phyloP scores from a whole-genome alignment of 495 filamentous ascomycete genomes.

The Emericellopsis terricola region DNA sequence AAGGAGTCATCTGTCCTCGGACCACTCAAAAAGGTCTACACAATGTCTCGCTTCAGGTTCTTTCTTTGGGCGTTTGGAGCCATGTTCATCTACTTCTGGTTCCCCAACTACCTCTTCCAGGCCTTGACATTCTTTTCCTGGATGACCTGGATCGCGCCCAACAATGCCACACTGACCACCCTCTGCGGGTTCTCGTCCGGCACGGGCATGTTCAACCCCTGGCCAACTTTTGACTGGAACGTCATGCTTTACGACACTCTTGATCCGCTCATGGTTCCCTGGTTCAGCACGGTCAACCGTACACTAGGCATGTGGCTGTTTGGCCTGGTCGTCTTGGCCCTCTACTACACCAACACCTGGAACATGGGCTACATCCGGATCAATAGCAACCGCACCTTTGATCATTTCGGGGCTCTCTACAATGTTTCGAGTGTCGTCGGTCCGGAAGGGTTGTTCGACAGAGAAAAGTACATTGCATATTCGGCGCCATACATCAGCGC shows the following conservation, averaged over 20 bases:
- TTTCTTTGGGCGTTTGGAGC: constrained; percentile 14
- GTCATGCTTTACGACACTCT: constrained; percentile 11
- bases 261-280: constrained; percentile 24
- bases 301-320: constrained; percentile 14
- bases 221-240: constrained; percentile 26
- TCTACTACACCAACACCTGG: constrained; percentile 22
- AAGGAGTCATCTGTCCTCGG: constrained; percentile 11
- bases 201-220: constrained; percentile 20
- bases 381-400: constrained; percentile 19
- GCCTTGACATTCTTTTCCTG: constrained; percentile 21
- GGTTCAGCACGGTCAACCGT: constrained; percentile 24
- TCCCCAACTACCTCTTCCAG: constrained; percentile 23
- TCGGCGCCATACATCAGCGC: constrained; percentile 23
- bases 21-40: constrained; percentile 16
- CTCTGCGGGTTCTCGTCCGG: constrained; percentile 16
- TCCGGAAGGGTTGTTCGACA: constrained; percentile 17
- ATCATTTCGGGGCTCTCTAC: constrained; percentile 18
- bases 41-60: constrained; percentile 15
- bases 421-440: constrained; percentile 18
- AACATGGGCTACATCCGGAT: constrained; percentile 20
- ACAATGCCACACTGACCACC: constrained; percentile 12
- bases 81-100: constrained; percentile 27
- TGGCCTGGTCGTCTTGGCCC: constrained; percentile 12
- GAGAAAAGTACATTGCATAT: constrained; percentile 16
- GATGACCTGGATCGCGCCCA: constrained; percentile 24